Base-by-base conservation (phyloP, 73 alveolate species). In the Breviolum minutum region DNA sequence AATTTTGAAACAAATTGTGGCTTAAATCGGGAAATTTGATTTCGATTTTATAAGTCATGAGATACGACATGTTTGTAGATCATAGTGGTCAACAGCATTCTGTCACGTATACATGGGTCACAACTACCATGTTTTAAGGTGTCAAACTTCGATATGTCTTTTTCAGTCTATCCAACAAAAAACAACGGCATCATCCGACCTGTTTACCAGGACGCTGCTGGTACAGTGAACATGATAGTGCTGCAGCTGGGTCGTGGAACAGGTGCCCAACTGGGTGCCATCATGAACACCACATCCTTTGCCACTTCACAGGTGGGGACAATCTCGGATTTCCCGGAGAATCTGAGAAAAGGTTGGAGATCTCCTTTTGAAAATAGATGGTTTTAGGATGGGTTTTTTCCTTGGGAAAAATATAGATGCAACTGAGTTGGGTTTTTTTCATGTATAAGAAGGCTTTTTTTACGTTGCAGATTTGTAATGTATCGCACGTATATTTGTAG, bases 221-320 rank as follows among this genome's bases (percentile, higher is more conserved):
- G 96, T 29, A 63, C 87, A 20, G 83, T 71, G 74, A 90, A 90
- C 87, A 90, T 90, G 96, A 54, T 90, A 29, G 82, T 62, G 6
- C 27, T 90, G 62, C 82, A 70, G 87, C 22, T 90, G 70, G 96
- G 96, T 24, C 96, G 96, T 20, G 96, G 96, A 17, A 20, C 87
- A 22, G 96, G 96, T 3, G 96, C 96, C 11, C 96, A 90, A 74
- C 87, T 90, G 73, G 96, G 96, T 19, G 96, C 96, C 3, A 68
- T 90, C 29, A n/a, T 90, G 87, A 90, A 76, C 69, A 48, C 96
- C 63, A 79, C 76, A 29, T 13, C 87, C 40, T 90, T 90, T 70
- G 96, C 96, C 8, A 87, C 87, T 14, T 90, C 96, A 8, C 96
- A 90, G 96, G n/a, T n/a, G n/a, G n/a, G n/a, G n/a, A n/a, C n/a